These are phyloP conservation scores for Boletales sp. DNA, from an alignment of 768 basidiomycete genomes.

Conservation along the genomic window DNA sequence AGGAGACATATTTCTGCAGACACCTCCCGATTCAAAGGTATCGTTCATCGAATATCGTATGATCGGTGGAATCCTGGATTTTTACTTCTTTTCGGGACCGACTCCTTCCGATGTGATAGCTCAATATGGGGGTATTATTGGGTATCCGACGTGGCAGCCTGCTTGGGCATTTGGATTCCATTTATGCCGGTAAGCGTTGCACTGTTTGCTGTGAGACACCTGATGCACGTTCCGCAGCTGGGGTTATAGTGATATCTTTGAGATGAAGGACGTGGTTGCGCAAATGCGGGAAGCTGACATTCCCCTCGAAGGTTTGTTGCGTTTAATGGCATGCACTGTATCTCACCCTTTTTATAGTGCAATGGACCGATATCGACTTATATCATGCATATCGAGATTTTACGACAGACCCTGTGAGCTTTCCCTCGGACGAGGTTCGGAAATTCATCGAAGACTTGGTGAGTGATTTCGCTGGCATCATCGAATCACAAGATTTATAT, in stretches of 20 bases:
- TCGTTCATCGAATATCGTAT: conserved; percentile 69
- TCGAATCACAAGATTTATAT: not conserved
- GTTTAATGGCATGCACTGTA: not conserved
- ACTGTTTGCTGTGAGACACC: not conserved
- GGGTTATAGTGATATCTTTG: conserved; percentile 48
- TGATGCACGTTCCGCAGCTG: conserved; percentile 19
- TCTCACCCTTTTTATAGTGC: conserved; percentile 36
- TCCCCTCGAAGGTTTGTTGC: conserved; percentile 58
- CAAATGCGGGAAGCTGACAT: conserved; percentile 64
- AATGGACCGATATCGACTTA: conserved; percentile 76
- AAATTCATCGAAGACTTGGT: conserved; percentile 55
- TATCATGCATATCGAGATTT: conserved; percentile 70
- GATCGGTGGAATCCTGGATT: conserved; percentile 70
- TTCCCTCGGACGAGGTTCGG: conserved; percentile 49
- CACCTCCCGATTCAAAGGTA: conserved; percentile 47
- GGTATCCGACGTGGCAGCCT: conserved; percentile 66
- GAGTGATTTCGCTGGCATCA: conserved; percentile 14
- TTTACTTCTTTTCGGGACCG: conserved; percentile 69
- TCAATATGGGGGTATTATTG: conserved; percentile 64
- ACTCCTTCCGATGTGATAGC: conserved; percentile 52
- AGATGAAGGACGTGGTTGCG: conserved; percentile 49
- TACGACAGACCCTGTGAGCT: conserved; percentile 62
- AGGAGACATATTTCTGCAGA: conserved; percentile 63
- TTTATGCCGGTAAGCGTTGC: conserved; percentile 47
- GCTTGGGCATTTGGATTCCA: conserved; percentile 78